Conservation (phyloP, 192 early-diverging fungal species). For the Geosiphon pyriformis region DNA sequence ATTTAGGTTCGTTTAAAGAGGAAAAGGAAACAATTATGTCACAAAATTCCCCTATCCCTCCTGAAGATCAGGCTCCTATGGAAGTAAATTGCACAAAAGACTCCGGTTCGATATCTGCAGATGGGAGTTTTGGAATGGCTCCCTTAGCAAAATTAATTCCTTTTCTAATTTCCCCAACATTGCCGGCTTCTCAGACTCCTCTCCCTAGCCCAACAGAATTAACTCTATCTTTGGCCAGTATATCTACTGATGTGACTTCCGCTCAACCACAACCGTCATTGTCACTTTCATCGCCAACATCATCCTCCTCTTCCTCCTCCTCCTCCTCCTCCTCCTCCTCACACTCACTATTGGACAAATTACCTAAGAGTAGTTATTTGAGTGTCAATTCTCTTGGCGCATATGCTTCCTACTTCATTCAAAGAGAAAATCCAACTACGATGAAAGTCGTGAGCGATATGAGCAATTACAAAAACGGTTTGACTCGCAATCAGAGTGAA, state of each 20-base stretch:
- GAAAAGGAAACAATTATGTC: neutral
- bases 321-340: slow-evolving; percentile 4
- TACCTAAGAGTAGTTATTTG: neutral
- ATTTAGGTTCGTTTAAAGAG: neutral
- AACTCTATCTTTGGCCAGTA: neutral
- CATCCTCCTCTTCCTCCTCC: neutral
- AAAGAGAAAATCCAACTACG: neutral
- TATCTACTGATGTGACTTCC: neutral
- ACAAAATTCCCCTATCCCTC: neutral
- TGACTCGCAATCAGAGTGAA: neutral
- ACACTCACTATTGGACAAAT: neutral
- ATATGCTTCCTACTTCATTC: neutral
- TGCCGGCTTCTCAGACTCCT: neutral
- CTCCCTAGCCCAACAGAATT: neutral
- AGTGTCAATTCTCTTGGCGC: neutral
- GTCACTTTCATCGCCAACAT: slow-evolving; percentile 2
- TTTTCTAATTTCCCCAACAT: slow-evolving; percentile 2
- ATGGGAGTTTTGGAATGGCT: slow-evolving; percentile 12
- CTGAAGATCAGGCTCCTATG: neutral
- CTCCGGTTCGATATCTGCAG: neutral
- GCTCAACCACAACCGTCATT: neutral
- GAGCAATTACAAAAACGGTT: neutral
- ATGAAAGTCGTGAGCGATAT: too few species aligned
- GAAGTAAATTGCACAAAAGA: neutral
- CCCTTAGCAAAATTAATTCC: neutral